These are phyloP conservation scores for Verticillium nonalfalfae DNA, from an alignment of 2,329 filamentous ascomycete genomes.

Conservation along the genomic window DNA sequence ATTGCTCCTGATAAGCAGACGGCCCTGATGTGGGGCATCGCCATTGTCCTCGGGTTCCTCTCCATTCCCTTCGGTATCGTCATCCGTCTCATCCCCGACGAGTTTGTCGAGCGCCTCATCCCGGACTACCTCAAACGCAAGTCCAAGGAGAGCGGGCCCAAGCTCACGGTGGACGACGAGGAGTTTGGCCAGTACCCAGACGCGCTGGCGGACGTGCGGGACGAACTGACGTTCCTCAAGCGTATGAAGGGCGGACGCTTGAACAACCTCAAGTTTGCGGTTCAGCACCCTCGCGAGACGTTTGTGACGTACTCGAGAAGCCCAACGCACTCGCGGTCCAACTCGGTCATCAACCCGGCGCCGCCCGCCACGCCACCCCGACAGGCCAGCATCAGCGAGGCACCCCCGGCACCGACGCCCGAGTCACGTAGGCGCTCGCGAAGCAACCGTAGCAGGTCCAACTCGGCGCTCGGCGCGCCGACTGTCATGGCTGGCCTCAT, in stretches of 20 bases:
- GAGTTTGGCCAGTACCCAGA: constrained; percentile 63
- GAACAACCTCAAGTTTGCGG: constrained; percentile 73
- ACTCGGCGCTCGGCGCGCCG: constrained; percentile 67
- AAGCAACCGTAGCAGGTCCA: constrained; percentile 58
- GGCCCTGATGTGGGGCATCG: constrained; percentile 79
- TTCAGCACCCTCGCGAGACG: constrained; percentile 67
- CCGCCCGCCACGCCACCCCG: constrained; percentile 58
- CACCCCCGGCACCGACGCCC: constrained; percentile 44
- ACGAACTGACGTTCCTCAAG: constrained; percentile 76
- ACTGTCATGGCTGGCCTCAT: constrained; percentile 81
- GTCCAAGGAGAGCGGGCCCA: constrained; percentile 37
- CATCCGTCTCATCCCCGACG: constrained; percentile 78
- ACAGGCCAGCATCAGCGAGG: constrained; percentile 43
- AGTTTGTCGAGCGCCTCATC: constrained; percentile 47
- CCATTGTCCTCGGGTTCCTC: constrained; percentile 74
- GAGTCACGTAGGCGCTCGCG: constrained; percentile 60
- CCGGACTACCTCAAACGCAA: constrained; percentile 46
- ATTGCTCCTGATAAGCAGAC: constrained; percentile 58
- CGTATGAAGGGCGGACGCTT: constrained; percentile 75
- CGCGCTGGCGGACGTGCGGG: constrained; percentile 66
- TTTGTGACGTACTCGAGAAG: constrained; percentile 57
- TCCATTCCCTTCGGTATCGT: constrained; percentile 79
- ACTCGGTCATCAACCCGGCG: constrained; percentile 40
- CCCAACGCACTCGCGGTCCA: constrained; percentile 58
- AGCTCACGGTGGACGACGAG: constrained; percentile 58